phyloP scores from a whole-genome alignment of 768 basidiomycete species.

The Pulveroboletus sp. region DNA sequence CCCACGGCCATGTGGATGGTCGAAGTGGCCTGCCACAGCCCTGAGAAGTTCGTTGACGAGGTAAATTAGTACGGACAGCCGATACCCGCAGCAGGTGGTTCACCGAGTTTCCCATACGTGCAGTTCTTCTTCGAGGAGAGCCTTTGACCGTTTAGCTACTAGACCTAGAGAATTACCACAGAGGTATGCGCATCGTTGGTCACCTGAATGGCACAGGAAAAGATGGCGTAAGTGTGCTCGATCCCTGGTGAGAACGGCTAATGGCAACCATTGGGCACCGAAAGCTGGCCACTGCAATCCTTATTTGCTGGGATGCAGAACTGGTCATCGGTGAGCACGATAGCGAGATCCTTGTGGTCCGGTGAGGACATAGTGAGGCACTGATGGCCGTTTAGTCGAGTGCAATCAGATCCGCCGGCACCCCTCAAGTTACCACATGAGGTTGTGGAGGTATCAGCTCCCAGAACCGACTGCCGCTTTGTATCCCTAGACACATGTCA shows the following conservation, averaged over 20 bases:
- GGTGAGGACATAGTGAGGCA: conserved; percentile 11
- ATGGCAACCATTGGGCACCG: conserved; percentile 36
- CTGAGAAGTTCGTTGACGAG: conserved; percentile 36
- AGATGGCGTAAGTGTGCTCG: conserved; percentile 10
- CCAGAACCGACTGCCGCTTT: background rate
- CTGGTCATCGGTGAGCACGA: conserved; percentile 42
- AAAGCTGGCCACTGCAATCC: conserved; percentile 40
- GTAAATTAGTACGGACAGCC: conserved; percentile 3
- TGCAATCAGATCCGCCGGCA: conserved; percentile 11
- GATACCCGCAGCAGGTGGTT: conserved; percentile 20
- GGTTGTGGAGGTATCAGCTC: conserved; percentile 1
- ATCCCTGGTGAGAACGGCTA: background rate
- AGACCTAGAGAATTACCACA: conserved; percentile 95
- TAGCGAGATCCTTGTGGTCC: conserved; percentile 18
- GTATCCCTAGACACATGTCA: background rate
- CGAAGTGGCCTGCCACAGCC: conserved; percentile 84
- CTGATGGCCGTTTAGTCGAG: background rate
- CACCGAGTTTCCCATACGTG: conserved; percentile 75
- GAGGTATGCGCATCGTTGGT: conserved; percentile 69
- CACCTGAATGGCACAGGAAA: conserved; percentile 31
- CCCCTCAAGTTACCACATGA: conserved; percentile 10
- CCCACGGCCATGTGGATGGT: conserved; percentile 76
- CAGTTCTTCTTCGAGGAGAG: conserved; percentile 78
- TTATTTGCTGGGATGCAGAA: conserved; percentile 56
- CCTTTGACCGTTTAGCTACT: conserved; percentile 65